Evolutionary conservation across 257 asterid genomes (phyloP).

Genomic region (Cordia subcordata): DNA sequence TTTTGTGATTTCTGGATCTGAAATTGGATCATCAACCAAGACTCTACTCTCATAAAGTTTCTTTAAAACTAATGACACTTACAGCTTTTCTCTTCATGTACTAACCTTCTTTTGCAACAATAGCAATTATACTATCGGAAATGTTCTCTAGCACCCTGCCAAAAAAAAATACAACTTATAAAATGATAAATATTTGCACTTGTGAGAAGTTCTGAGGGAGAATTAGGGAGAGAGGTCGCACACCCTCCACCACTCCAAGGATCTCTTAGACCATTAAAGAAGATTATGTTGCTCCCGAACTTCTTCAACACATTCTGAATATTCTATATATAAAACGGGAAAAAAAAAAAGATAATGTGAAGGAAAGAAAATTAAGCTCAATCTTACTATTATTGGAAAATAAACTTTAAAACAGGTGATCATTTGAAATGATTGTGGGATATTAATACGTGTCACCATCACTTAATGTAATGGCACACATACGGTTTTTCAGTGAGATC

Average conservation of each 20-base stretch:
- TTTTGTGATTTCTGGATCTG: too few species aligned
- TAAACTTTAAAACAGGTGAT: too few species aligned
- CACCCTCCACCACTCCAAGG: slow-evolving; percentile 99
- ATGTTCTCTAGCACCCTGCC: slow-evolving; percentile 70
- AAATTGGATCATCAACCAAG: background rate
- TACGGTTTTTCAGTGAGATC: too few species aligned
- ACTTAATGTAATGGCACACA: too few species aligned
- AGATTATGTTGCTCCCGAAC: slow-evolving; percentile 81
- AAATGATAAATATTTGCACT: too few species aligned
- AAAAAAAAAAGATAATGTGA: too few species aligned
- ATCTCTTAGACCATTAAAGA: slow-evolving; percentile 87
- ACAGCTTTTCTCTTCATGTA: background rate
- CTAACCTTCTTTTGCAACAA: slow-evolving; percentile 64
- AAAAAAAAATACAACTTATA: background rate
- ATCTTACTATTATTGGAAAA: too few species aligned
- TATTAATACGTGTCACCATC: too few species aligned
- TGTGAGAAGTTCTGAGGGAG: too few species aligned
- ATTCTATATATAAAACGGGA: slow-evolving; percentile 27
- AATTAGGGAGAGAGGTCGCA: background rate
- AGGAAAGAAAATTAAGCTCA: too few species aligned
- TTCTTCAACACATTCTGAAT: slow-evolving; percentile 47
- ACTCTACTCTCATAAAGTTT: background rate
- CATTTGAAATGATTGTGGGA: too few species aligned
- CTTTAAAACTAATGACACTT: background rate
- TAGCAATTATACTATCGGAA: slow-evolving; percentile 65